Conservation (phyloP, 345 rosid species). For the Ailanthus altissimus region DNA sequence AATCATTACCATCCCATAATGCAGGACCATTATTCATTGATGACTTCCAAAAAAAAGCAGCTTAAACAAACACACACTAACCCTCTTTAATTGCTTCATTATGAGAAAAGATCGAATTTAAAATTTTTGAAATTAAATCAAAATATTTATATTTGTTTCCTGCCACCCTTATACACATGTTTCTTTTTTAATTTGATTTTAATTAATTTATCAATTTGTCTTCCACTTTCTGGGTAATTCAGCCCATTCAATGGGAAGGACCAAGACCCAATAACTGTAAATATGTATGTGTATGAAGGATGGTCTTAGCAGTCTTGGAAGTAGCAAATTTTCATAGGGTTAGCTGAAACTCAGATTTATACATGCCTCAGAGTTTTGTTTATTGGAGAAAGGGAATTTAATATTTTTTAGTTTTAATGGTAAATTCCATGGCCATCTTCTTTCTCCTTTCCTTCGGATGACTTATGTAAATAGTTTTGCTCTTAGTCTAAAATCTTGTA, state of each 20-base stretch:
- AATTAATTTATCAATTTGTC: background rate
- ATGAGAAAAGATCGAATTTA: too few relatives aligned
- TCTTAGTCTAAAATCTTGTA: too few relatives aligned
- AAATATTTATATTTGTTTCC: too few relatives aligned
- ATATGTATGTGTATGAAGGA: background rate
- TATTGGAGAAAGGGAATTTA: background rate
- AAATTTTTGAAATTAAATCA: too few relatives aligned
- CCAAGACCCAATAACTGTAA: background rate
- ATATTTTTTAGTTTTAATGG: background rate
- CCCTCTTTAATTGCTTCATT: background rate
- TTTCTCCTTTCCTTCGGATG: slow-evolving; percentile 22
- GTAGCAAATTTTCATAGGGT: background rate
- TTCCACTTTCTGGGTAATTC: too few relatives aligned
- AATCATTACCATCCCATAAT: background rate
- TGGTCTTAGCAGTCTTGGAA: background rate
- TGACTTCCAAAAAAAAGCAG: background rate
- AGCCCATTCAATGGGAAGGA: background rate
- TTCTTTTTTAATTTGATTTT: too few relatives aligned
- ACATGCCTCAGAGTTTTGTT: too few relatives aligned
- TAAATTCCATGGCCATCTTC: background rate
- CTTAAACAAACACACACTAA: background rate
- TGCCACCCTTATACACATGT: too few relatives aligned
- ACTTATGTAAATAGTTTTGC: too few relatives aligned
- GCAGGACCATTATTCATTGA: slow-evolving; percentile 1
- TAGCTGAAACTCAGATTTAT: background rate